phyloP scores from a whole-genome alignment of 352 stramenopile species.

The Pilasporangium apinafurcum region DNA sequence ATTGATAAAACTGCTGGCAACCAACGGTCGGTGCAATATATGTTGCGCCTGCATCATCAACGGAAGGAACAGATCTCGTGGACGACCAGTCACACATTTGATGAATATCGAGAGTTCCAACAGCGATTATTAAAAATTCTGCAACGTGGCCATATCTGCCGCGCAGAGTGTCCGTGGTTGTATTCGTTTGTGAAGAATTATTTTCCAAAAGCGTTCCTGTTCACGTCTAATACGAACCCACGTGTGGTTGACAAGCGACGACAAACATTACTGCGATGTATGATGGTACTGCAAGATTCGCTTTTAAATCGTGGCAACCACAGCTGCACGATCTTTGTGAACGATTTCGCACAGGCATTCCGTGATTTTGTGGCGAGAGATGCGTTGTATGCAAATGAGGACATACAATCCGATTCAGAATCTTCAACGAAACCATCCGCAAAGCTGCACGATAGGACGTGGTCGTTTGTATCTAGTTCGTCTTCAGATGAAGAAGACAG shows the following conservation, averaged over 20 bases:
- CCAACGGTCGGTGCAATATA: too few species aligned
- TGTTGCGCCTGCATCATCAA: too few species aligned
- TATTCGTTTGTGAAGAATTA: constrained; percentile 57
- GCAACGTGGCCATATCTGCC: constrained; percentile 47
- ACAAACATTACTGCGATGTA: constrained; percentile 19
- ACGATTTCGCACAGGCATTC: constrained; percentile 15
- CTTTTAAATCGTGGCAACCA: constrained; percentile 23
- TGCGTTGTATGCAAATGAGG: too few species aligned
- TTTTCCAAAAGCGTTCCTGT: constrained; percentile 44
- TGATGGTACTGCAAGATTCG: constrained; percentile 28
- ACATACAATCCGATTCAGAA: too few species aligned
- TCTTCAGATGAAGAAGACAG: too few species aligned
- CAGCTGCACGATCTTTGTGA: constrained; percentile 17
- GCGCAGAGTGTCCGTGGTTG: constrained; percentile 57
- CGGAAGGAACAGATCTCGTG: too few species aligned
- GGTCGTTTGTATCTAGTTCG: too few species aligned
- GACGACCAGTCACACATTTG: too few species aligned
- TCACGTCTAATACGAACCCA: constrained; percentile 8
- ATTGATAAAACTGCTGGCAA: too few species aligned
- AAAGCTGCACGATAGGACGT: too few species aligned
- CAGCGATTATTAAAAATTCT: constrained; percentile 34
- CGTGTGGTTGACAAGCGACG: constrained; percentile 7
- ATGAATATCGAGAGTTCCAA: constrained; percentile 44
- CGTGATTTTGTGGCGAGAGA: constrained; percentile 24
- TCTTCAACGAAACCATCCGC: too few species aligned